Percentiles rank a stretch among this genome's conserved stretches.
These are phyloP conservation scores for Leccinum subtestaceum DNA, from an alignment of 768 basidiomycete genomes.

Conservation along the genomic window DNA sequence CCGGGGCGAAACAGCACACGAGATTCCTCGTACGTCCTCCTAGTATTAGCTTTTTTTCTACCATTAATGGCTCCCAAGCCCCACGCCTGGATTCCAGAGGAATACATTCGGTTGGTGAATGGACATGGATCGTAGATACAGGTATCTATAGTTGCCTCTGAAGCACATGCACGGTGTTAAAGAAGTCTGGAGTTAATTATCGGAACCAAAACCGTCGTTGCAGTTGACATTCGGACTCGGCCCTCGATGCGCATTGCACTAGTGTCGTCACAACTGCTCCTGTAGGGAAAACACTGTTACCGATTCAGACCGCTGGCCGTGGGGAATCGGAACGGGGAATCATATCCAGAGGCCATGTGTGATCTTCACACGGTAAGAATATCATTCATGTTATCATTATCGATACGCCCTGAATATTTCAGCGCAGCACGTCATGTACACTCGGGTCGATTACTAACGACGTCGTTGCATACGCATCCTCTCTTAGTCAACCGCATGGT, in stretches of 20 bases:
- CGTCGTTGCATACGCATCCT: neutral
- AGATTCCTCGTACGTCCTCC: slow-evolving; percentile 27
- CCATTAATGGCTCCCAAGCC: neutral
- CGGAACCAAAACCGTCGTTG: neutral
- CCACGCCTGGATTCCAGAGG: neutral
- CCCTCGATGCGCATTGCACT: neutral
- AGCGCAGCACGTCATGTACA: neutral
- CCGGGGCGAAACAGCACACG: slow-evolving; percentile 22
- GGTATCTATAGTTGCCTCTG: neutral
- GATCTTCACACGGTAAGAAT: neutral
- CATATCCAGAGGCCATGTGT: neutral
- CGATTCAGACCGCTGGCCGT: no score
- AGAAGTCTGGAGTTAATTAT: neutral
- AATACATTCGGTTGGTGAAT: no score
- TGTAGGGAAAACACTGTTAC: neutral
- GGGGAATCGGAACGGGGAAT: no score
- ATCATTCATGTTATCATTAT: neutral
- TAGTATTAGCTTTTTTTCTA: neutral
- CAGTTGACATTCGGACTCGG: neutral
- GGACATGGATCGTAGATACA: neutral
- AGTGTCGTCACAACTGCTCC: neutral
- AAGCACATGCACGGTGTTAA: neutral
- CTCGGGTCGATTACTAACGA: neutral
- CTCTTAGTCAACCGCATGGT: slow-evolving; percentile 12
- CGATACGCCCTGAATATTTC: no score